Percentiles rank a stretch among this genome's conserved stretches.
Evolutionary conservation across 768 basidiomycete species (phyloP).

Genomic region (Naematelia aurantialba): DNA sequence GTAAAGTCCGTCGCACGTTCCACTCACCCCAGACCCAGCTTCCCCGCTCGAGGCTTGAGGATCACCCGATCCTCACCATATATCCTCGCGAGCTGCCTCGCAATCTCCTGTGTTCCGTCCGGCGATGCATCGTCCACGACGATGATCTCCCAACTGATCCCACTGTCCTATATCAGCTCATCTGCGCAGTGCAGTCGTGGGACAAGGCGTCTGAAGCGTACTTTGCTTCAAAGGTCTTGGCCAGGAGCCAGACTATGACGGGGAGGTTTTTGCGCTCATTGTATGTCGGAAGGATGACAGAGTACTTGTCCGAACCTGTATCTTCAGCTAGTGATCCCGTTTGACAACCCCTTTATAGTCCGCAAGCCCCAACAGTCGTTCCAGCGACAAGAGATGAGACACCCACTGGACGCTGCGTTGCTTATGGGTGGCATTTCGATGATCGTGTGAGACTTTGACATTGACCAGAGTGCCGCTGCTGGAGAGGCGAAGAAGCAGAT

Average conservation of each 20-base stretch:
- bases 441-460: slow-evolving; percentile 7
- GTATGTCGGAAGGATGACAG: slow-evolving; percentile 88
- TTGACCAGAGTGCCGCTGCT: background rate
- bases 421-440: slow-evolving; percentile 11
- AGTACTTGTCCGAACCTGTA: slow-evolving; percentile 61
- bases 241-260: slow-evolving; percentile 79
- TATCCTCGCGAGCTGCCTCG: slow-evolving; percentile 66
- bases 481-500: background rate
- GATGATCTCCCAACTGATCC: slow-evolving; percentile 79
- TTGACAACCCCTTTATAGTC: too few species aligned
- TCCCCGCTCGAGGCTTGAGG: slow-evolving; percentile 80
- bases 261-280: slow-evolving; percentile 91
- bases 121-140: slow-evolving; percentile 90
- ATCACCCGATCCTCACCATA: slow-evolving; percentile 86
- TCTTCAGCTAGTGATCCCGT: too few species aligned
- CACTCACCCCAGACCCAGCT: slow-evolving; percentile 81
- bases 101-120: slow-evolving; percentile 87
- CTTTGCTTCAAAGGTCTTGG: slow-evolving; percentile 71
- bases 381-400: background rate
- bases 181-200: background rate
- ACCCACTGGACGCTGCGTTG: slow-evolving; percentile 4
- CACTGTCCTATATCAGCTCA: slow-evolving; percentile 51
- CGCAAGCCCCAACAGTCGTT: background rate
- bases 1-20: too few species aligned
- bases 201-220: slow-evolving; percentile 50